Evolutionary conservation across 768 basidiomycete species (phyloP), one percentile per base, ranked within the genome.

Genomic region (Agrocybe praecox): DNA sequence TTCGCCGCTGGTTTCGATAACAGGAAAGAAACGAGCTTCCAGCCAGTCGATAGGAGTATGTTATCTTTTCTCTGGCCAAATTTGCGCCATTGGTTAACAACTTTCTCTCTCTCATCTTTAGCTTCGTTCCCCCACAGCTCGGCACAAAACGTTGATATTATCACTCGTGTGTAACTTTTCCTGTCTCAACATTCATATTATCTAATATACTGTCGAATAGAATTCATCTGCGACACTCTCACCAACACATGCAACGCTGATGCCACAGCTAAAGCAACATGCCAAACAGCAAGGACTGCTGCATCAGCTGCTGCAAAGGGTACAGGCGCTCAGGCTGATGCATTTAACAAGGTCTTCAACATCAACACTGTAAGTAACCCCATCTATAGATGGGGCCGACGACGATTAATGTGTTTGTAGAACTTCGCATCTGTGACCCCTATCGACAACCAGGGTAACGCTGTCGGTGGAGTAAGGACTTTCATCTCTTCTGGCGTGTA

Each of bases 281-380:
- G 85, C 56, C 66, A 63, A 1, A 62, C 58, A 7, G 81, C 80
- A 9, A 46, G 67, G 43, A 58, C 74, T 29, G 79, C 81, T 51
- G 82, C 82, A 17, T 65, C 67, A 53, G 71, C 78, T 33, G 75
- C 70, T 9, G 47, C 76, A 1, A 72, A 74, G 6, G 73, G 72
- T 57, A 76, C 75, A 26, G 86, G 86, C 60, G 77, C 72, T 11
- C 81, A 84, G 62, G 85, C 86, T 15, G 86, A 87, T 67, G 79
- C 74, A 4, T 88, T 87, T 78, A 87, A 88, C 69, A 74, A 73
- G 17, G 79, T 68, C 43, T 84, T 87, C 59, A 83, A 81, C 18
- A 76, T 83, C 57, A 69, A 46, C 4, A 86, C 85, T 47, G 77
- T 78, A 47, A 47, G 48, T 44, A 44, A 14, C 40, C 17, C 29